A percentile compares a stretch with the other conserved stretches of the same genome.
Conservation (phyloP, 2,329 filamentous ascomycete genomes). For the Fusarium vanettenii region DNA sequence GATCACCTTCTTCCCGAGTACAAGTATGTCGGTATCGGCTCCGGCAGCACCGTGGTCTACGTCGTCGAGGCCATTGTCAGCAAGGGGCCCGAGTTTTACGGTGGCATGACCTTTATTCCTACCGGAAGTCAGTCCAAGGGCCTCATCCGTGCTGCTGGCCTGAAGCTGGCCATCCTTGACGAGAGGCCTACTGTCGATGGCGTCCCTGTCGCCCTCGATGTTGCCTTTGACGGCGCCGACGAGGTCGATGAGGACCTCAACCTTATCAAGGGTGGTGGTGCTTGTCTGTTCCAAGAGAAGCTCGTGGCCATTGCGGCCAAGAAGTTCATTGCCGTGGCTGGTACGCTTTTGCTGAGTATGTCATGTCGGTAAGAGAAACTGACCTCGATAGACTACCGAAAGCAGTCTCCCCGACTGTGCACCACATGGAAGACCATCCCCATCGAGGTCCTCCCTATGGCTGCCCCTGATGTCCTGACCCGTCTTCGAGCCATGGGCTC, state of each 20-base stretch:
- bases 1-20: slow-evolving; percentile 75
- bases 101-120: slow-evolving; percentile 84
- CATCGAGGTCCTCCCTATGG: slow-evolving; percentile 91
- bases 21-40: slow-evolving; percentile 81
- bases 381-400: slow-evolving; percentile 78
- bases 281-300: slow-evolving; percentile 98
- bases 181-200: slow-evolving; percentile 67
- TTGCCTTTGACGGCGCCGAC: slow-evolving; percentile 96
- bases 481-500: slow-evolving; percentile 81
- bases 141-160: slow-evolving; percentile 82
- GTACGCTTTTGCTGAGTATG: slow-evolving; percentile 55
- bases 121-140: slow-evolving; percentile 93
- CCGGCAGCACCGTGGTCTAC: slow-evolving; percentile 84
- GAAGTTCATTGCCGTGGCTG: slow-evolving; percentile 89
- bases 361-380: slow-evolving; percentile 3
- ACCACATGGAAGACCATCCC: slow-evolving; percentile 87
- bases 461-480: slow-evolving; percentile 79
- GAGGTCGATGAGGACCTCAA: slow-evolving; percentile 96
- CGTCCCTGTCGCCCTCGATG: slow-evolving; percentile 73
- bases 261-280: slow-evolving; percentile 97
- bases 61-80: slow-evolving; percentile 83
- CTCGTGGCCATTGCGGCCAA: slow-evolving; percentile 86
- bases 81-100: slow-evolving; percentile 64
- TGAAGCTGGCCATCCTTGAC: slow-evolving; percentile 82
- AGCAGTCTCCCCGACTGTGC: slow-evolving; percentile 81